phyloP scores from a whole-genome alignment of 2,329 filamentous ascomycete genomes.

The Samsoniella hepiali region DNA sequence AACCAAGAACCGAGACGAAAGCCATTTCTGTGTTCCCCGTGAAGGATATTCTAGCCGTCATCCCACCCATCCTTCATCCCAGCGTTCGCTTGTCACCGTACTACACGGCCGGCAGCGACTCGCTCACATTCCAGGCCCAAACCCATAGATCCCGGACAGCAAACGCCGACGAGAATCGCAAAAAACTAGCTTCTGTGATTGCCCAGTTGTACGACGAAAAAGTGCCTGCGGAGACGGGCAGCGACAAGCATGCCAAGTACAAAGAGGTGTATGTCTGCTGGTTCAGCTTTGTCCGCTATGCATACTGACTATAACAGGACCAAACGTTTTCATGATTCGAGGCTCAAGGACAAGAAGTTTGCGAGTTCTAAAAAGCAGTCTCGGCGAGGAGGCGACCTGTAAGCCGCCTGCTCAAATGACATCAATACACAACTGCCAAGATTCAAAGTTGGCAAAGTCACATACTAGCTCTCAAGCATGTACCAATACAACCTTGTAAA shows the following conservation, averaged over 20 bases:
- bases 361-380: constrained; percentile 49
- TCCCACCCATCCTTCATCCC: constrained; percentile 48
- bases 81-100: constrained; percentile 52
- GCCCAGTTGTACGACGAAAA: constrained; percentile 44
- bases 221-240: constrained; percentile 46
- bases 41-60: constrained; percentile 40
- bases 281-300: constrained; percentile 5
- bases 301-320: constrained; percentile 35
- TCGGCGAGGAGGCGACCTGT: constrained; percentile 37
- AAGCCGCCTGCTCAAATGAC: constrained; percentile 10
- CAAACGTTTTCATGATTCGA: constrained; percentile 43
- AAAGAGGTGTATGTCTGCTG: constrained; percentile 40
- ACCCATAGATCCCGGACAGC: constrained; percentile 49
- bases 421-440: background rate
- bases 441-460: background rate
- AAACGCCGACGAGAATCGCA: constrained; percentile 52
- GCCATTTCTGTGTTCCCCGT: constrained; percentile 53
- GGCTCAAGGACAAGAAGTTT: constrained; percentile 48
- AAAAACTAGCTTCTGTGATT: constrained; percentile 48
- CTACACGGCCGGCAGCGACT: constrained; percentile 50
- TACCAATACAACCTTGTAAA: background rate
- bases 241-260: constrained; percentile 47
- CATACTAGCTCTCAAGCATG: background rate
- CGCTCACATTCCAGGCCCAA: constrained; percentile 54
- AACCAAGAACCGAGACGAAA: constrained; percentile 55